Conservation (phyloP, 148 eudicot species). For the Amaranthus palmeri region DNA sequence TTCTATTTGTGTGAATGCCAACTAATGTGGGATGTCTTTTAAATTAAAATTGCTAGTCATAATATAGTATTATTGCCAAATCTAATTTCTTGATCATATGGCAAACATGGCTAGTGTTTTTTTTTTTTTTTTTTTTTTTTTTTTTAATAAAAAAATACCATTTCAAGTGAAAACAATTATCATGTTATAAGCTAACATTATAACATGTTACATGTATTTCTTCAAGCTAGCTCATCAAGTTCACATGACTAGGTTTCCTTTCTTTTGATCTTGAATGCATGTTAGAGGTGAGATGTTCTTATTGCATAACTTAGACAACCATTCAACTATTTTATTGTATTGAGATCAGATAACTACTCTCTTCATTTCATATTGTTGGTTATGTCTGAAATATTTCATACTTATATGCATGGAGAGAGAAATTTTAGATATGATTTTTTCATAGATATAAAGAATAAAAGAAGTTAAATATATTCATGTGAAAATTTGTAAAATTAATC, state of each 20-base stretch:
- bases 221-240: constrained; percentile 1
- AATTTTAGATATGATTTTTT: no score
- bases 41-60: background rate
- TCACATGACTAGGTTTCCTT: background rate
- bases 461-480: no score
- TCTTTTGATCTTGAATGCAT: no score
- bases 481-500: no score
- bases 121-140: constrained; percentile 8
- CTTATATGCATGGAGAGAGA: no score
- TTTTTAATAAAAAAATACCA: constrained; percentile 3
- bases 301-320: no score
- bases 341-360: no score
- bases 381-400: no score
- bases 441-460: no score
- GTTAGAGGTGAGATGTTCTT: no score
- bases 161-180: background rate
- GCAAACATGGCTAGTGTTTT: constrained; percentile 14
- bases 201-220: background rate
- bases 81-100: background rate
- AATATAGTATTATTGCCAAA: background rate
- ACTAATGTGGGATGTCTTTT: background rate
- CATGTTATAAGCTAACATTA: background rate
- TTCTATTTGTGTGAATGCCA: background rate
- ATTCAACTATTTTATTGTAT: no score
- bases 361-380: no score